phyloP scores from a whole-genome alignment of 2,329 filamentous ascomycete species.

The Aspergillus ochraceoroseus region DNA sequence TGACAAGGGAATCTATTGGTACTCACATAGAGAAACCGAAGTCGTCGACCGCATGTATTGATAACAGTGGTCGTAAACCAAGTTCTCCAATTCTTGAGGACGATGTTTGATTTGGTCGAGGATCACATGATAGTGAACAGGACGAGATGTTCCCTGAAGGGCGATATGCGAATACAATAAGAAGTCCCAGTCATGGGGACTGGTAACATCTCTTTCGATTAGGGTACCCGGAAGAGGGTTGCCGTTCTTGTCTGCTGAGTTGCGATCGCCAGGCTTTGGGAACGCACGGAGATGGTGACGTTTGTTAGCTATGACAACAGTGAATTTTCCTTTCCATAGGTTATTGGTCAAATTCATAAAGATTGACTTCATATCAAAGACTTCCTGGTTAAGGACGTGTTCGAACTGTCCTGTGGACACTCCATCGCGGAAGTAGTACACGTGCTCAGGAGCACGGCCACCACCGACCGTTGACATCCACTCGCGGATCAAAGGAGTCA shows the following conservation, averaged over 20 bases:
- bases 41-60: slow-evolving; percentile 90
- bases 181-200: slow-evolving; percentile 87
- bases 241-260: slow-evolving; percentile 63
- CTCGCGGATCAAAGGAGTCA: slow-evolving; percentile 58
- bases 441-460: slow-evolving; percentile 59
- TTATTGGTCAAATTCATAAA: slow-evolving; percentile 44
- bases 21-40: slow-evolving; percentile 68
- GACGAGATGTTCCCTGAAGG: slow-evolving; percentile 89
- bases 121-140: slow-evolving; percentile 87
- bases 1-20: background rate
- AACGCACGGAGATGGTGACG: slow-evolving; percentile 93
- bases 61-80: slow-evolving; percentile 94
- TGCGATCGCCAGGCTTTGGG: slow-evolving; percentile 54
- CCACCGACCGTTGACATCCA: slow-evolving; percentile 59
- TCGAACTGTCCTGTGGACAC: slow-evolving; percentile 82
- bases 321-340: slow-evolving; percentile 60
- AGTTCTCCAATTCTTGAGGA: slow-evolving; percentile 68
- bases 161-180: slow-evolving; percentile 68
- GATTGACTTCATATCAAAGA: slow-evolving; percentile 62
- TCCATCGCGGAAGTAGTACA: slow-evolving; percentile 92
- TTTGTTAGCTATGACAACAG: slow-evolving; percentile 85
- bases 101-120: slow-evolving; percentile 69
- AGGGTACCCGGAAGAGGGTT: slow-evolving; percentile 84
- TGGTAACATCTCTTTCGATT: slow-evolving; percentile 83
- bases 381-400: slow-evolving; percentile 73